Evolutionary conservation across 2,329 filamentous ascomycete species (phyloP).

Genomic region (Fusarium globosum): DNA sequence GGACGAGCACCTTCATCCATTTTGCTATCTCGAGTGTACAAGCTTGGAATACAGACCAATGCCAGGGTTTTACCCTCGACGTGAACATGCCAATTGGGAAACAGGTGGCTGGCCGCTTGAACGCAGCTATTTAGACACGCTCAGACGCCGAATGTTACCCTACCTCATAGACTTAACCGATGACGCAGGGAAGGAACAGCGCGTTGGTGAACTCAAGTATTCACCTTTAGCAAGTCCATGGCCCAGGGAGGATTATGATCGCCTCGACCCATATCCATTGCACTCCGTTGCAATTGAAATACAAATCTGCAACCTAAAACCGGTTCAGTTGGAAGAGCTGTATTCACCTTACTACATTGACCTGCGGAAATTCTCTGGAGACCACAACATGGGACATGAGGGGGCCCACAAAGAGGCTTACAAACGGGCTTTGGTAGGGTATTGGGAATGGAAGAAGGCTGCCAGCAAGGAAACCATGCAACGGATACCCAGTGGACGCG

Average conservation of each 20-base stretch:
- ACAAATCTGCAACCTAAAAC: accelerated
- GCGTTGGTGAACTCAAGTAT: accelerated
- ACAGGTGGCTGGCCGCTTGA: not conserved
- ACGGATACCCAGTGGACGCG: accelerated
- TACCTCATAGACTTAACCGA: not conserved
- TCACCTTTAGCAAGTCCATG: not conserved
- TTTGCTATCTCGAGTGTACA: not conserved
- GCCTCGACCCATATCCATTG: no score
- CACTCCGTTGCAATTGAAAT: accelerated
- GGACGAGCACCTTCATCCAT: not conserved
- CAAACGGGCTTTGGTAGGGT: not conserved
- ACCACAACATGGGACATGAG: not conserved
- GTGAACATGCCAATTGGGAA: accelerated
- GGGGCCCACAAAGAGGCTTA: not conserved
- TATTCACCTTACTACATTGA: accelerated
- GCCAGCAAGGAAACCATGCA: accelerated
- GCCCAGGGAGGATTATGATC: no score
- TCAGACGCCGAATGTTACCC: not conserved
- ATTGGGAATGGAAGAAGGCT: not conserved
- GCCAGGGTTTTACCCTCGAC: not conserved
- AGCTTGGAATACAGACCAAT: not conserved
- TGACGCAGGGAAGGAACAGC: not conserved
- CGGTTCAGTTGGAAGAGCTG: accelerated
- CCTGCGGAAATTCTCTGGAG: not conserved
- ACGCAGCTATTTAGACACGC: accelerated